Percentiles rank a stretch among this genome's conserved stretches.
These are phyloP conservation scores for Alternaria triticina DNA, from an alignment of 2,329 filamentous ascomycete genomes.

Conservation along the genomic window DNA sequence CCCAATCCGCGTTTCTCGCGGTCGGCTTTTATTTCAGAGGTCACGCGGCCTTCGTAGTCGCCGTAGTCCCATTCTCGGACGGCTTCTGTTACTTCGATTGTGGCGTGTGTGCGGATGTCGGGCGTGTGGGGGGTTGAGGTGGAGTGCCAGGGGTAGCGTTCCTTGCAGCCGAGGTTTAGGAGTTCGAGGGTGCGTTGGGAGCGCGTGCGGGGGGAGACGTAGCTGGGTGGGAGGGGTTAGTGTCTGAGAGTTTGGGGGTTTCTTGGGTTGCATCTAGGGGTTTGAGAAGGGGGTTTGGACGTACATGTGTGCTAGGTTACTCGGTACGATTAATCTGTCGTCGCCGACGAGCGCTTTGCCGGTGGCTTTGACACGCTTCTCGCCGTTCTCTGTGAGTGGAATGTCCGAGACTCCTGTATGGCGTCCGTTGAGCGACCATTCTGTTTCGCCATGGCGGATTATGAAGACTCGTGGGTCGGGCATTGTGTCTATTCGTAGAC, in stretches of 20 bases:
- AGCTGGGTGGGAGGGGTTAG: constrained; percentile 53
- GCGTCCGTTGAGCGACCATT: constrained; percentile 84
- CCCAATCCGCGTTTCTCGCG: constrained; percentile 59
- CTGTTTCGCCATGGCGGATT: constrained; percentile 87
- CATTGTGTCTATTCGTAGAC: constrained; percentile 27
- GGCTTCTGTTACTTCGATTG: constrained; percentile 57
- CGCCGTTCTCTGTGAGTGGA: constrained; percentile 78
- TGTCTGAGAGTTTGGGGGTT: background rate
- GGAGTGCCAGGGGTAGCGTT: constrained; percentile 72
- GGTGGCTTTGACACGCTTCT: constrained; percentile 63
- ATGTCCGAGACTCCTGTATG: constrained; percentile 88
- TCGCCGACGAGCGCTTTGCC: constrained; percentile 83
- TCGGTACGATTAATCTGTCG: constrained; percentile 83
- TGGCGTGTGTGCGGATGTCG: constrained; percentile 47
- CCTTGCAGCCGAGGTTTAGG: constrained; percentile 74
- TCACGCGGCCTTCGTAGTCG: constrained; percentile 65
- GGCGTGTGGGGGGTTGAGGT: background rate
- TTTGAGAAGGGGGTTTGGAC: constrained; percentile 22
- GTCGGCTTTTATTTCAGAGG: constrained; percentile 56
- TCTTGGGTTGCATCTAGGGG: too few relatives aligned
- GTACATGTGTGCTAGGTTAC: constrained; percentile 82
- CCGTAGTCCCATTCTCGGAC: constrained; percentile 70
- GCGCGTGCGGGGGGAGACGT: constrained; percentile 84
- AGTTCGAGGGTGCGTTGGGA: constrained; percentile 91
- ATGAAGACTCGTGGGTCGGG: constrained; percentile 59